Evolutionary conservation across 352 stramenopile species (phyloP).

Genomic region (Globisporangium nagaii): DNA sequence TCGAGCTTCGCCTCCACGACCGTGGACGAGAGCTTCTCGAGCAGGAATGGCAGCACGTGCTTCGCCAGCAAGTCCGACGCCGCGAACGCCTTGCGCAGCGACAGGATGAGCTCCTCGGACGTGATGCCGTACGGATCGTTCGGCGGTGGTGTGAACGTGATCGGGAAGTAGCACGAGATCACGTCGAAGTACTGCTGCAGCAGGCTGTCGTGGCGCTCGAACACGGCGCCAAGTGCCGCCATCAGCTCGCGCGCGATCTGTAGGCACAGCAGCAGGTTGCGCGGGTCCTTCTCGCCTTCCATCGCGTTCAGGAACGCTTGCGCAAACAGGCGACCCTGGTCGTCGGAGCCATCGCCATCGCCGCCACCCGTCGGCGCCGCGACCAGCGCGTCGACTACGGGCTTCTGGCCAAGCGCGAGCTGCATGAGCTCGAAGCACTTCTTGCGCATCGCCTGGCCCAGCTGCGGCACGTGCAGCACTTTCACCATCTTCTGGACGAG

Average conservation of each 20-base stretch:
- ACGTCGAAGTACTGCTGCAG: constrained; percentile 86
- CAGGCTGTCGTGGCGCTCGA: constrained; percentile 56
- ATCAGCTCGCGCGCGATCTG: constrained; percentile 63
- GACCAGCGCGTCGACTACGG: constrained; percentile 47
- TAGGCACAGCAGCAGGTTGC: constrained; percentile 78
- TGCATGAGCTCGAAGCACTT: constrained; percentile 82
- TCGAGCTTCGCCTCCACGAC: constrained; percentile 79
- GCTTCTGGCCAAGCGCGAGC: constrained; percentile 51
- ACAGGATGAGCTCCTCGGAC: constrained; percentile 77
- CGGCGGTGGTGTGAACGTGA: constrained; percentile 88
- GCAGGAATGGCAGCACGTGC: constrained; percentile 80
- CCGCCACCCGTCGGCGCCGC: constrained; percentile 13
- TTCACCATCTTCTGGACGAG: constrained; percentile 62
- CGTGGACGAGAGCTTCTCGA: constrained; percentile 81
- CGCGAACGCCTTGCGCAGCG: constrained; percentile 73
- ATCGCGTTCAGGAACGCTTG: constrained; percentile 77
- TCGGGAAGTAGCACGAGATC: constrained; percentile 90
- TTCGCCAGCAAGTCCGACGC: constrained; percentile 72
- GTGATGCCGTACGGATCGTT: constrained; percentile 91
- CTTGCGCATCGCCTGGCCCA: constrained; percentile 84
- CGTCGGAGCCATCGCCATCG: constrained; percentile 16
- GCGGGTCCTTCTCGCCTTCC: constrained; percentile 88
- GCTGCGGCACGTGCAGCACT: constrained; percentile 69
- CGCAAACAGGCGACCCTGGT: constrained; percentile 54
- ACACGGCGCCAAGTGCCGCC: constrained; percentile 48